These are phyloP conservation scores for Botryosphaeria dothidea DNA, from an alignment of 2,329 filamentous ascomycete species.

Conservation along the genomic window DNA sequence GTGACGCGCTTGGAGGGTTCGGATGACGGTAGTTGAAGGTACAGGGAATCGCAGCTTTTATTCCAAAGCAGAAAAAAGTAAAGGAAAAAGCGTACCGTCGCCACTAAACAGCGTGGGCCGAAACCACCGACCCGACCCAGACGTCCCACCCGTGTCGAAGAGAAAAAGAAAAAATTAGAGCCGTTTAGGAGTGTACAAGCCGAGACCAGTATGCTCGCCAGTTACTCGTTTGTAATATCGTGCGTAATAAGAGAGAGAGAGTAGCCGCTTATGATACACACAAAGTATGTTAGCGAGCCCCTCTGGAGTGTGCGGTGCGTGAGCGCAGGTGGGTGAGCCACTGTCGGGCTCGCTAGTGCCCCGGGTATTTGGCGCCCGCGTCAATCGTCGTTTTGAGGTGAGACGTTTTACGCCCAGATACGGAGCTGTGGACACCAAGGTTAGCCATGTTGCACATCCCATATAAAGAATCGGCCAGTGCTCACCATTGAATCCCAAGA, in stretches of 20 bases:
- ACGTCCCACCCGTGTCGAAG: conserved; percentile 18
- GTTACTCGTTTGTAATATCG: conserved; percentile 20
- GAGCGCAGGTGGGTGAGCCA: conserved; percentile 25
- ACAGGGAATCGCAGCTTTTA: conserved; percentile 21
- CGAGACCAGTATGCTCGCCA: conserved; percentile 19
- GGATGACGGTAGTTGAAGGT: conserved; percentile 18
- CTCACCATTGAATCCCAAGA: conserved; percentile 99
- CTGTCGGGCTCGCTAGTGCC: conserved; percentile 5
- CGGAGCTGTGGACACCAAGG: conserved; percentile 42
- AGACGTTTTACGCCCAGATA: conserved; percentile 50
- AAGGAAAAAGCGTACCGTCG: conserved; percentile 16
- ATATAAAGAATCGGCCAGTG: conserved; percentile 11
- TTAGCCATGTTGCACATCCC: neutral
- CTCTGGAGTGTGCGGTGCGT: conserved; percentile 5
- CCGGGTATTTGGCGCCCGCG: conserved; percentile 9
- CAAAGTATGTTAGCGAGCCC: conserved; percentile 13
- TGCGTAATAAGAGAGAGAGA: conserved; percentile 15
- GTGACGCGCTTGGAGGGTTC: conserved; percentile 17
- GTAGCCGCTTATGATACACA: conserved; percentile 15
- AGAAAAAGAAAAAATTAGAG: conserved; percentile 19
- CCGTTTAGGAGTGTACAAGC: conserved; percentile 21
- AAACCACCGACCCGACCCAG: conserved; percentile 19
- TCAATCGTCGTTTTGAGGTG: conserved; percentile 10
- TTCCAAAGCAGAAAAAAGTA: conserved; percentile 18
- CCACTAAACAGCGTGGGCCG: conserved; percentile 16